Conservation (phyloP, 2,329 filamentous ascomycete genomes). For the Lecanicillium sp. region DNA sequence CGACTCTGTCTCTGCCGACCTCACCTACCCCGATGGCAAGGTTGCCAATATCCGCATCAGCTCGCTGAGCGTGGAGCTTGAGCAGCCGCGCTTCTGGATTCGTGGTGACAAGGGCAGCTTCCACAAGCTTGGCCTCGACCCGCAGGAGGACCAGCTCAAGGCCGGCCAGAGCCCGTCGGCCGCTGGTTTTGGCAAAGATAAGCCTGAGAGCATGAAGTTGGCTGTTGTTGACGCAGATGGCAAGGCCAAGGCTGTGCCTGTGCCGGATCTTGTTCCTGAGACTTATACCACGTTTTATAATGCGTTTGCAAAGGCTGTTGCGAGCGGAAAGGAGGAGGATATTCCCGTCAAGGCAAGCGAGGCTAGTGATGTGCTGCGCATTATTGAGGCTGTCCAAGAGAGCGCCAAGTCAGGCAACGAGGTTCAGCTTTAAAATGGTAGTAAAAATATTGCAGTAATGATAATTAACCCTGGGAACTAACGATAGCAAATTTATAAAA, state of each 20-base stretch:
- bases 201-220: slow-evolving; percentile 49
- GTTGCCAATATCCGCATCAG: slow-evolving; percentile 62
- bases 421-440: slow-evolving; percentile 21
- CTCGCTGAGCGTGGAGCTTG: slow-evolving; percentile 58
- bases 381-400: slow-evolving; percentile 44
- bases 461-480: too few species aligned
- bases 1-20: slow-evolving; percentile 53
- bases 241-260: slow-evolving; percentile 37
- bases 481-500: too few species aligned
- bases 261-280: slow-evolving; percentile 51
- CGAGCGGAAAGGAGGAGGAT: slow-evolving; percentile 37
- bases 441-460: too few species aligned
- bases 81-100: slow-evolving; percentile 70
- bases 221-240: slow-evolving; percentile 45
- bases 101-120: slow-evolving; percentile 67
- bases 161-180: slow-evolving; percentile 54
- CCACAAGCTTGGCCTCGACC: slow-evolving; percentile 62
- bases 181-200: slow-evolving; percentile 56
- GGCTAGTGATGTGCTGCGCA: slow-evolving; percentile 42
- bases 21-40: slow-evolving; percentile 56
- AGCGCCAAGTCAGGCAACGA: slow-evolving; percentile 40
- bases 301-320: slow-evolving; percentile 38
- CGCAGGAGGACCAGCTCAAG: slow-evolving; percentile 68
- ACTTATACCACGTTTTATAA: slow-evolving; percentile 65
- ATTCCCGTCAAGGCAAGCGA: slow-evolving; percentile 45